Conservation (phyloP, 108 stramenopile genomes). For the Skeletonema tropicum region DNA sequence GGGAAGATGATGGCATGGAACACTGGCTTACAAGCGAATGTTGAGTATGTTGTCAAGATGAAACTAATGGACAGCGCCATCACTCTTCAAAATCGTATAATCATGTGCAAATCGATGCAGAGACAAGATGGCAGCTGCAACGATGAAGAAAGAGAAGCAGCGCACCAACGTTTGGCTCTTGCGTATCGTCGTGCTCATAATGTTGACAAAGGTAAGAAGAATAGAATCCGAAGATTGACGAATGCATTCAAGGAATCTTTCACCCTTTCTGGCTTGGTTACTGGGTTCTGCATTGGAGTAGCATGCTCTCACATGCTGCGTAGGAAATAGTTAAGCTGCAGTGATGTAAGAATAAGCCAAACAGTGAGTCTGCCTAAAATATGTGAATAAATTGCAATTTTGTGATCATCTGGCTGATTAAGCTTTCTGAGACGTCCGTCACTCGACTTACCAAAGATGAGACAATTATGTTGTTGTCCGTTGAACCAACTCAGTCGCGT, state of each 20-base stretch:
- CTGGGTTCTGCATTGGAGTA: slow-evolving; percentile 23
- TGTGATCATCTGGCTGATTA: too few relatives aligned
- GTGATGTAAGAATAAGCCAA: neutral
- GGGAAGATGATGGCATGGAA: slow-evolving; percentile 67
- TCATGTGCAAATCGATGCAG: slow-evolving; percentile 45
- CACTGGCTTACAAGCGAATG: slow-evolving; percentile 33
- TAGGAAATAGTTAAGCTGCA: neutral
- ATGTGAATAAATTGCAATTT: too few relatives aligned
- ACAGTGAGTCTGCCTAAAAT: too few relatives aligned
- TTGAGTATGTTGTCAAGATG: slow-evolving; percentile 67
- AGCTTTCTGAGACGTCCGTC: too few relatives aligned
- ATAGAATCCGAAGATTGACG: neutral
- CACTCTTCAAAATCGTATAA: slow-evolving; percentile 74
- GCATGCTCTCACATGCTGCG: neutral
- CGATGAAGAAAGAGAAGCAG: slow-evolving; percentile 23
- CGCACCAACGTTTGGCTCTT: slow-evolving; percentile 28
- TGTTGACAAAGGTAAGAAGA: neutral
- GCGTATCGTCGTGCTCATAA: slow-evolving; percentile 41
- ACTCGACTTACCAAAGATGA: too few relatives aligned
- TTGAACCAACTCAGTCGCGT: too few relatives aligned
- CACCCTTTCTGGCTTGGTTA: neutral
- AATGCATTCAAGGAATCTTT: neutral
- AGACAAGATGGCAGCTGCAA: slow-evolving; percentile 10
- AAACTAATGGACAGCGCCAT: slow-evolving; percentile 68
- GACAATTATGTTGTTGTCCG: too few relatives aligned